phyloP scores from a whole-genome alignment of 306 rosid species.

The Bauhinia variegata region DNA sequence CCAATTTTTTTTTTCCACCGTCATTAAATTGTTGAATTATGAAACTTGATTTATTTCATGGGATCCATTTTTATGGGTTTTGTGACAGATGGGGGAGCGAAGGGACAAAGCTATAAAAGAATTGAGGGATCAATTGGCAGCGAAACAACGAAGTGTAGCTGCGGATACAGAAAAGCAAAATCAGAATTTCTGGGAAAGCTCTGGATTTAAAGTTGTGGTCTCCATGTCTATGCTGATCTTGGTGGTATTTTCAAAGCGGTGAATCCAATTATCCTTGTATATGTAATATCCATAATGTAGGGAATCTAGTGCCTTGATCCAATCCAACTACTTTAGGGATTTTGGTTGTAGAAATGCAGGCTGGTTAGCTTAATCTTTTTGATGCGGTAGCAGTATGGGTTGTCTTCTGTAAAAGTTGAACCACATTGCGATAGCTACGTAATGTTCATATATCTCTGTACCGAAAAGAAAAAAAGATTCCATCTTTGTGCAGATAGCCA shows the following conservation, averaged over 20 bases:
- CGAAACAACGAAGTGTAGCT: constrained; percentile 48
- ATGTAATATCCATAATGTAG: no score
- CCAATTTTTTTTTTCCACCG: no score
- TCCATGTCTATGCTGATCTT: constrained; percentile 75
- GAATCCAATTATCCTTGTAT: constrained; percentile 8
- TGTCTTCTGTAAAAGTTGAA: background rate
- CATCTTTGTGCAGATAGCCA: no score
- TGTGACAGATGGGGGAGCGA: constrained; percentile 65
- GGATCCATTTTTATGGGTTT: background rate
- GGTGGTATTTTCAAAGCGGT: constrained; percentile 65
- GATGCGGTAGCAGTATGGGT: constrained; percentile 6
- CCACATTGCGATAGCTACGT: background rate
- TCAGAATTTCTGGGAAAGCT: constrained; percentile 66
- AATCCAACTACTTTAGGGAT: constrained; percentile 27
- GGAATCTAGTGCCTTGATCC: background rate
- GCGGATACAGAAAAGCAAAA: constrained; percentile 43
- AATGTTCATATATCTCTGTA: background rate
- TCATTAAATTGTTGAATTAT: background rate
- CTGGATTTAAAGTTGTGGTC: constrained; percentile 63
- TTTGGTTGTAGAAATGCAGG: constrained; percentile 41
- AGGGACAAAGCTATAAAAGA: constrained; percentile 69
- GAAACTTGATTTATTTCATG: background rate
- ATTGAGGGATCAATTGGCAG: constrained; percentile 57
- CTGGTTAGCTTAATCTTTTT: constrained; percentile 19
- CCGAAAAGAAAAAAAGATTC: no score